Base-by-base conservation (phyloP, 345 rosid species). In the Lumnitzera littorea region DNA sequence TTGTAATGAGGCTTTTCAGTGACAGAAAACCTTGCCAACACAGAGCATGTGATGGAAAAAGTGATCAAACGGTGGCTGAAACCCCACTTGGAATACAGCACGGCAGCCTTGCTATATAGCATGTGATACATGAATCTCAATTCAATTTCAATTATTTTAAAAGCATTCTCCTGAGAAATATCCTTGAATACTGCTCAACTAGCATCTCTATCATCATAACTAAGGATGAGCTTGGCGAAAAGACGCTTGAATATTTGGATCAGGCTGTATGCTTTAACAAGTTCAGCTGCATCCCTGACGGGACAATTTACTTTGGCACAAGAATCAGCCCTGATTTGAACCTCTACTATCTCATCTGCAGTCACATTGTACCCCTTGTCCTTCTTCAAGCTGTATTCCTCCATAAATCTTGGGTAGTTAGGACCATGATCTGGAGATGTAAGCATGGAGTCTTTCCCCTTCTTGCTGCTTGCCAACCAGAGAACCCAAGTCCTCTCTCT, bases 81-180 rank as follows among this genome's bases (percentile, higher is more conserved):
- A 41, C 81, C 77, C 8, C 2, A 23, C 27, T 9, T 1, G 41
- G 61, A 23, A 29, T 58, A 64, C 2, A 71, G 59, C 27, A 83
- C 29, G 1, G 56, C 50, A 12, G 73, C 76, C 69, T 85, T 85
- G 62, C 84, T 85, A 68, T 74, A 77, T 15, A 80, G 60, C 62
- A 58, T 24, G 50, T 80, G 84, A 31, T 70, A 82, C 48, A 82
- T 58, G 62, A 84, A 72, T 46, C 69, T 58, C 0, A 82, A 75
- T 60, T 78, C 85, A 15, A 61, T 70, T 60, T 76, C 84, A 2
- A 76, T 58, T 29, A 84, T 43, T 10, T 57, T 55, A 53, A 80
- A 69, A 14, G 79, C 85, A 0, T 61, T 65, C 15, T 29, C 61
- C 0, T 77, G 1, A 0, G 0, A 0, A 20, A 23, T 46, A 1